These are phyloP conservation scores for Miscanthus sacchariflorus DNA, from an alignment of 202 grass and related monocot species.

Conservation along the genomic window DNA sequence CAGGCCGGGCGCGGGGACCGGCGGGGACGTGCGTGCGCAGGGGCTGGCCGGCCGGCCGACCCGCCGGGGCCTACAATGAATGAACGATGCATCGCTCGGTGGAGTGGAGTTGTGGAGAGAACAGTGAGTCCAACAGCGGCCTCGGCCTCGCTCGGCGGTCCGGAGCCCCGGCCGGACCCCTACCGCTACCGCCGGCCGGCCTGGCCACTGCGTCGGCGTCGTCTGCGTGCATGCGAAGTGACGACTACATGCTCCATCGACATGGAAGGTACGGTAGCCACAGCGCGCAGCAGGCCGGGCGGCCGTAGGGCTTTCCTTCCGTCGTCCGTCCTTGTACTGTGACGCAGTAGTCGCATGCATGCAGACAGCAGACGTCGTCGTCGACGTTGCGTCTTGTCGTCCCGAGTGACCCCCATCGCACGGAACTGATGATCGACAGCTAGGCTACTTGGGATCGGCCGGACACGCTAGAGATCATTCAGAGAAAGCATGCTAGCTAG, in stretches of 20 bases:
- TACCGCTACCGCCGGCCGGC: constrained; percentile 14
- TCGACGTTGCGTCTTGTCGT: too few species aligned
- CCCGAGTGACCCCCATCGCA: too few species aligned
- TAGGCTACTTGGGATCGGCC: too few species aligned
- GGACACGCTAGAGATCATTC: too few species aligned
- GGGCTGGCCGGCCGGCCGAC: neutral
- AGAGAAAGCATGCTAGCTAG: too few species aligned
- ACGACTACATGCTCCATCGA: neutral
- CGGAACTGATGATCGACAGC: too few species aligned
- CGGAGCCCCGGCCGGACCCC: constrained; percentile 37
- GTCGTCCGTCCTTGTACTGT: too few species aligned
- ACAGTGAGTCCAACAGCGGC: constrained; percentile 32
- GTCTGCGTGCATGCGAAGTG: neutral
- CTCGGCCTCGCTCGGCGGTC: neutral
- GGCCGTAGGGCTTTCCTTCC: too few species aligned
- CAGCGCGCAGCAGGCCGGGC: too few species aligned
- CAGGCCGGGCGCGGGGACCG: neutral
- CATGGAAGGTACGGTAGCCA: too few species aligned
- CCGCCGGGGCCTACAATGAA: neutral
- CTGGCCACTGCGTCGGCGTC: neutral
- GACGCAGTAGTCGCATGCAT: too few species aligned
- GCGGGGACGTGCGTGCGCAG: constrained; percentile 27
- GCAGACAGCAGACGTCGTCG: too few species aligned
- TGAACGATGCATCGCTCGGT: neutral
- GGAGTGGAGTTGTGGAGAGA: neutral